These are phyloP conservation scores for Ustilago trichophora DNA, from an alignment of 1,284 basidiomycete species.

Conservation along the genomic window DNA sequence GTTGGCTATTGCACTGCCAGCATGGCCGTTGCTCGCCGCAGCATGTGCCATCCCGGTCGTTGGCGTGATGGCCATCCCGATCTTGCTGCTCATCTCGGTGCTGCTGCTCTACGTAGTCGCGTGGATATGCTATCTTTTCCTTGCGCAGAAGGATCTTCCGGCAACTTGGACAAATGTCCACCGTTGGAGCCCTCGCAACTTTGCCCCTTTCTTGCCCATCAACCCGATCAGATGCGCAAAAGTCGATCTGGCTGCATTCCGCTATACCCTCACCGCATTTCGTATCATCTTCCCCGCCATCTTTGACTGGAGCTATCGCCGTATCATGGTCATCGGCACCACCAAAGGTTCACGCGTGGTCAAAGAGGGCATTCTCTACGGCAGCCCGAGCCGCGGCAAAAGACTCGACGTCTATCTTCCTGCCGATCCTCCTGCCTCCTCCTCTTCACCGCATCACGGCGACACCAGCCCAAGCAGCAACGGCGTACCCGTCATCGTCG, in stretches of 20 bases:
- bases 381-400: slow-evolving; percentile 45
- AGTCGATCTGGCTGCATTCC: slow-evolving; percentile 54
- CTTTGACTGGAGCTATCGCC: slow-evolving; percentile 61
- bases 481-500: slow-evolving; percentile 64
- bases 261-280: slow-evolving; percentile 52
- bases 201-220: slow-evolving; percentile 60
- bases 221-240: slow-evolving; percentile 60
- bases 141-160: slow-evolving; percentile 63
- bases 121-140: slow-evolving; percentile 64
- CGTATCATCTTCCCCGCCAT: slow-evolving; percentile 53
- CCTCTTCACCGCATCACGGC: neutral
- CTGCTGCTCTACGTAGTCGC: slow-evolving; percentile 60
- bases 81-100: slow-evolving; percentile 60
- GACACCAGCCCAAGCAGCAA: neutral
- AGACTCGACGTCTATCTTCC: slow-evolving; percentile 63
- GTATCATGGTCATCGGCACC: slow-evolving; percentile 64
- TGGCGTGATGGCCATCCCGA: slow-evolving; percentile 61
- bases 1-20: slow-evolving; percentile 48
- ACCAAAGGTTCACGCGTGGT: slow-evolving; percentile 53
- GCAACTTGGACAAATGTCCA: slow-evolving; percentile 23
- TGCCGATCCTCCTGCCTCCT: slow-evolving; percentile 12
- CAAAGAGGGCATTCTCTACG: slow-evolving; percentile 62
- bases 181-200: slow-evolving; percentile 20
- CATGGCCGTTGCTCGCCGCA: slow-evolving; percentile 55
- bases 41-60: slow-evolving; percentile 56